Base-by-base conservation (phyloP, 257 asterid species). In the Solanum bulbocastanum region DNA sequence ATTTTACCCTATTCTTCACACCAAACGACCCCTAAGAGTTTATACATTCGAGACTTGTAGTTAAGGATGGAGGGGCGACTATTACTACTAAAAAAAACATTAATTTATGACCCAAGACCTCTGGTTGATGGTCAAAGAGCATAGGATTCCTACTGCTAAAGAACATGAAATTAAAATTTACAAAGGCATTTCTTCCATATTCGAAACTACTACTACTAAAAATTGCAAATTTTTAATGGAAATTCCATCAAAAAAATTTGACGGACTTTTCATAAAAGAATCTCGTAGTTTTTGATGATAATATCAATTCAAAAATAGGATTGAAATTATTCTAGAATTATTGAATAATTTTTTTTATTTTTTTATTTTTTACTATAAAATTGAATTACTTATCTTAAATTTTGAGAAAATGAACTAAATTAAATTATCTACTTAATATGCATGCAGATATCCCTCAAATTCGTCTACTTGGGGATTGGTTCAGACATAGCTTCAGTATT, bases 401-500 rank as follows among this genome's bases (percentile, higher is more conserved):
- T 78, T 49, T 82, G 65, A 36, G 22, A 16, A 16, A 15, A 16
- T 5, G 12, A 18, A 30, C 42, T 73, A 10, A 10, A 42, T 39
- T 13, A 36, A 62, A 39, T 78, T 16, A 52, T 87, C 49, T 60
- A 25, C n/a, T 27, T 46, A 56, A 78, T 35, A 88, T 89, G 87
- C 90, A 88, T 89, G 87, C 90, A 93, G 95, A 92, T 90, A 14
- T 89, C 93, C 10, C 91, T 91, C 39, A 87, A 88, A 83, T 89
- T 85, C 44, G 88, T 93, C 9, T 90, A 86, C 88, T 27, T 93
- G 27, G 94, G 91, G 68, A 85, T 91, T 83, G 91, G 89, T 16
- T 85, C 91, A 46, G 91, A 89, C 37, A 76, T 89, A n/a, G 91
- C 93, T 37, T 93, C 94, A 49, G 46, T 90, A 52, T 52, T 91